Evolutionary conservation across 2,329 filamentous ascomycete species (phyloP), one percentile per base, ranked within the genome.

Genomic region (Elsinoe perseae): DNA sequence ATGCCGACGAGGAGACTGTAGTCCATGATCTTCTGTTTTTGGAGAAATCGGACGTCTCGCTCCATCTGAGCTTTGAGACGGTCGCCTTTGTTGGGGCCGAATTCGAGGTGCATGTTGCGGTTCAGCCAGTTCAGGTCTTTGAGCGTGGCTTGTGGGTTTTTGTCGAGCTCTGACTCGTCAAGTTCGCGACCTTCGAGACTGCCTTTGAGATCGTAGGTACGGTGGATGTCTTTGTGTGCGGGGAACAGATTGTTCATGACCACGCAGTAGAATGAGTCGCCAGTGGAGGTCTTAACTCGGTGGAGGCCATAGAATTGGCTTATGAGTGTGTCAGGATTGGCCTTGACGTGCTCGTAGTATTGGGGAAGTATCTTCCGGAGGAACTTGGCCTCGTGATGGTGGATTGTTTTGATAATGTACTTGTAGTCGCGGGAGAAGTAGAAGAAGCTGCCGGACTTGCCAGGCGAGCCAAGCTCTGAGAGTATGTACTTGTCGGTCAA

Each of bases 171-270:
- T 46, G 95, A 89, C 70, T 97, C 93, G 64, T 77, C 86, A 69
- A 93, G 92, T 70, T 97, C 89, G 67, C 93, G 83, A 12, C 93
- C 93, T 62, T 97, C 83, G 0, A 92, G 97, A 5, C 93, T 97
- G 7, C 93, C 93, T 73, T 98, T 98, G 63, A 98, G 72, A 70
- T 98, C 93, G 67, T 95, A 98, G 2, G 91, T 98, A 66, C 89
- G 84, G 73, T 98, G 93, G 59, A 98, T 97, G 70, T 98, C 93
- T 63, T 92, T 83, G 73, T 98, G 93, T 5, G 93, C 92, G 10
- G 93, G 93, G 67, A 98, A 98, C 14, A 98, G 80, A 70, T 98
- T 98, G 77, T 98, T 98, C 93, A 98, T 98, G 68, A 98, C 91
- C 59, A 98, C 93, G 65, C 98, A 98, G 72, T 98, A 93, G 56